These are phyloP conservation scores for Cynara cardunculus DNA, from an alignment of 129 eudicot genomes.

Conservation along the genomic window DNA sequence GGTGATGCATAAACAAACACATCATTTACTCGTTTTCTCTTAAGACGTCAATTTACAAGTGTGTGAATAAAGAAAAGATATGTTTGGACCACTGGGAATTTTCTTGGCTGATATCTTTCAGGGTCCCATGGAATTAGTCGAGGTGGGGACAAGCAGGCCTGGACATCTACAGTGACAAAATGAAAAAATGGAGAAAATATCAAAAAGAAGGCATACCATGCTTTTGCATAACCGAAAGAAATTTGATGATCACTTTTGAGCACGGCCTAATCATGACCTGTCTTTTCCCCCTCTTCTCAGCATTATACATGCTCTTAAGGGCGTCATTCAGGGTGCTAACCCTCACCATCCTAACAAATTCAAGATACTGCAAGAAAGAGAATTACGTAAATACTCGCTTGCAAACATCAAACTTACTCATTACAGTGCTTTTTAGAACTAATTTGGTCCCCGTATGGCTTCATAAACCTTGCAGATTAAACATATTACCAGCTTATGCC, in stretches of 20 bases:
- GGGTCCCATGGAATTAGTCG: too few species aligned
- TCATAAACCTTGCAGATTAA: not conserved
- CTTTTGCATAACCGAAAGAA: conserved; percentile 66
- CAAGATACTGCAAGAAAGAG: conserved; percentile 14
- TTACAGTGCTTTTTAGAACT: not conserved
- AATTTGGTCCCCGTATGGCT: not conserved
- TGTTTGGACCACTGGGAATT: too few species aligned
- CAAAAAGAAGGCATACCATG: conserved; percentile 33
- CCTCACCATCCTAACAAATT: conserved; percentile 45
- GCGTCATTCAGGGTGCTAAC: conserved; percentile 64
- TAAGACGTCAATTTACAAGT: not conserved
- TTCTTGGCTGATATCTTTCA: too few species aligned
- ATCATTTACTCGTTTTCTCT: not conserved
- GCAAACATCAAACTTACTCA: not conserved
- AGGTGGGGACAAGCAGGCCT: too few species aligned
- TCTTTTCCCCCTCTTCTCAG: conserved; percentile 68
- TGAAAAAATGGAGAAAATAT: not conserved
- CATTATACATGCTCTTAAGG: conserved; percentile 73
- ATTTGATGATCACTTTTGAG: conserved; percentile 65
- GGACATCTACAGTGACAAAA: too few species aligned
- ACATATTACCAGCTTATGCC: not conserved
- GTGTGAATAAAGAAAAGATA: not conserved
- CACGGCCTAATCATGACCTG: conserved; percentile 79
- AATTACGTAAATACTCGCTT: not conserved
- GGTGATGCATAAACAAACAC: not conserved